phyloP scores from a whole-genome alignment of 176 grass and related monocot genomes.

The Saccharum officinarum region DNA sequence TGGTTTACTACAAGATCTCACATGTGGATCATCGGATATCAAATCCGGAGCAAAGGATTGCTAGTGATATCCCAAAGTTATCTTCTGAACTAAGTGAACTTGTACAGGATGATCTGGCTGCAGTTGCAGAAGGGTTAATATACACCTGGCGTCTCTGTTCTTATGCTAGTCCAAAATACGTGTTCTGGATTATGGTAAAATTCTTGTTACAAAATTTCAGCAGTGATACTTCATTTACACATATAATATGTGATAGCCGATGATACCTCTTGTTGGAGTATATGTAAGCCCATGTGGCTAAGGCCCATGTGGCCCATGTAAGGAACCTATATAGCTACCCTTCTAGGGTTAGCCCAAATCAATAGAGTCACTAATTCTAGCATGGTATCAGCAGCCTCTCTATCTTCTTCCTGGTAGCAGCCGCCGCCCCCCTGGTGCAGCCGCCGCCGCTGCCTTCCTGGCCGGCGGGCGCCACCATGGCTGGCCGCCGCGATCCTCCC shows the following conservation, averaged over 20 bases:
- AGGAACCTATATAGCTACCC: too few species aligned
- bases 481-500: too few species aligned
- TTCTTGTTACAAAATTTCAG: slow-evolving; percentile 2
- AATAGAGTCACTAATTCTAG: too few species aligned
- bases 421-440: too few species aligned
- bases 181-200: slow-evolving; percentile 96
- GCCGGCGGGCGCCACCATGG: too few species aligned
- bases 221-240: slow-evolving; percentile 13
- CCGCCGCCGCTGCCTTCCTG: too few species aligned
- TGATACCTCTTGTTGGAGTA: too few species aligned
- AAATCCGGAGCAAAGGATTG: slow-evolving; percentile 95
- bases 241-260: neutral
- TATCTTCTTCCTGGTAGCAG: too few species aligned
- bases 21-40: slow-evolving; percentile 87
- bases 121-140: slow-evolving; percentile 89
- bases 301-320: too few species aligned
- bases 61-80: slow-evolving; percentile 96
- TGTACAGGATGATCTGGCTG: slow-evolving; percentile 93
- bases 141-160: slow-evolving; percentile 98
- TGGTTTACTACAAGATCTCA: slow-evolving; percentile 99
- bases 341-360: too few species aligned
- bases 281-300: too few species aligned
- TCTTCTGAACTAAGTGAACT: slow-evolving; percentile 96
- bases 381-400: too few species aligned
- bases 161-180: slow-evolving; percentile 98